Base-by-base conservation (phyloP, 139 green algal genomes). In the Micractinium sp. region DNA sequence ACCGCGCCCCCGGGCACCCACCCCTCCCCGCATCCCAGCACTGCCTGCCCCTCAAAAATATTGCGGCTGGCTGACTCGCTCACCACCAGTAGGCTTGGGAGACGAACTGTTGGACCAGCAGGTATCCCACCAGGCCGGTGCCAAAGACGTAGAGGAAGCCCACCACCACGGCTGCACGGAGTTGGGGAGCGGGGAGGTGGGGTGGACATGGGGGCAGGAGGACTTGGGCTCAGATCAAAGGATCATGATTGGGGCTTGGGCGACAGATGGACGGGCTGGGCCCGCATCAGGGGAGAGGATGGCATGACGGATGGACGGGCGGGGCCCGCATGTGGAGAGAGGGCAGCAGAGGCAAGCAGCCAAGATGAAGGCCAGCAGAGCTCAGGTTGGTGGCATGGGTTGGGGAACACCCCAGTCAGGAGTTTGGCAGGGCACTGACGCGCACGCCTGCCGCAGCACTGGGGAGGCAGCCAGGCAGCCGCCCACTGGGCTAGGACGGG, bases 141-240 rank as follows among this genome's bases (percentile, higher is more conserved):
- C 91, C 95, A 89, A 98, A 96, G 29, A 98, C 93, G 84, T 96
- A 97, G 35, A 98, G 82, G 92, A 96, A 98, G 35, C 92, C 93
- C 13, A 94, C 92, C 33, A 96, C 90, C 35, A 94, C 92, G 77
- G 86, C 78, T 84, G 78, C 78, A n/a, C 7, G 36, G 27, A 22
- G 76, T 33, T 23, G 71, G 31, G 33, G 39, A 3, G 63, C 2
- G 63, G 7, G 63, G 63, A 7, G 63, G 20, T 25, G 3, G 63
- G 63, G 22, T 2, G 22, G n/a, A n/a, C n/a, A n/a, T n/a, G 22
- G 63, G 63, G 2, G 12, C 74, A 80, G 35, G 4, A 33, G 33
- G 74, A 19, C 31, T 5, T 25, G 63, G 22, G 63, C 12, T 25
- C 63, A 31, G 63, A 66, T 71, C 63, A 27, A 12, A 12, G 63